Percentiles rank a stretch among this genome's conserved stretches.
phyloP scores from a whole-genome alignment of 2,329 filamentous ascomycete species.

The Pyrenophora seminiperda region DNA sequence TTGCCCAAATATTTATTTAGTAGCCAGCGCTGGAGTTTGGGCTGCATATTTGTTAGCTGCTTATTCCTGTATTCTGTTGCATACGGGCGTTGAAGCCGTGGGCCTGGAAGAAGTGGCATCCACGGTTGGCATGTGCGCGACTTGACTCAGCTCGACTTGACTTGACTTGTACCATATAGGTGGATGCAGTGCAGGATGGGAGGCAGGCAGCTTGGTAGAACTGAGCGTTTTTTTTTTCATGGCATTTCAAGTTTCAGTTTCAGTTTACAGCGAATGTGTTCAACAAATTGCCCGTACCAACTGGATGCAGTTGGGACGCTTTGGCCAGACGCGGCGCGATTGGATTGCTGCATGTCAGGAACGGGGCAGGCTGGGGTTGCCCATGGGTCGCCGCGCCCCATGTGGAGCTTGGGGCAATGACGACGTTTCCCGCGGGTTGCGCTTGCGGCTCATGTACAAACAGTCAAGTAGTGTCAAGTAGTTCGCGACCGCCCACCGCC shows the following conservation, averaged over 20 bases:
- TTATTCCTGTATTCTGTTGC: conserved; percentile 30
- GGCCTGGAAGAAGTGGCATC: conserved; percentile 17
- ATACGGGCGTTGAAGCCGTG: conserved; percentile 23
- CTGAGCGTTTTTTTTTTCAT: conserved; percentile 8
- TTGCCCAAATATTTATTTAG: conserved; percentile 30
- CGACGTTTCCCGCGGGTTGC: conserved; percentile 27
- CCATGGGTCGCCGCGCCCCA: no score
- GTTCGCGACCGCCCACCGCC: conserved; percentile 28
- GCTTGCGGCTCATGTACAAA: no score
- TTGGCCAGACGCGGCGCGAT: conserved; percentile 17
- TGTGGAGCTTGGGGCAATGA: conserved; percentile 28
- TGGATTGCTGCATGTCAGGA: conserved; percentile 13
- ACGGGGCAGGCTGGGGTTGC: conserved; percentile 15
- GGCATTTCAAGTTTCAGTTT: conserved; percentile 5
- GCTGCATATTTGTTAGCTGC: conserved; percentile 29
- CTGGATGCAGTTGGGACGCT: conserved; percentile 9
- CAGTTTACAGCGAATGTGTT: conserved; percentile 1
- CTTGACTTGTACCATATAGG: conserved; percentile 35
- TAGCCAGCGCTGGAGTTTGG: conserved; percentile 45
- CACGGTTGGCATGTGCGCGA: conserved; percentile 16
- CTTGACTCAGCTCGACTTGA: no score
- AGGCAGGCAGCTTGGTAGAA: conserved; percentile 11
- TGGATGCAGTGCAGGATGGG: conserved; percentile 7
- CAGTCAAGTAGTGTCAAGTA: no score
- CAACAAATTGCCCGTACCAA: conserved; percentile 14